Percentiles rank a stretch among this genome's conserved stretches.
phyloP scores from a whole-genome alignment of 2,329 filamentous ascomycete genomes.

The Trichophyton equinum region DNA sequence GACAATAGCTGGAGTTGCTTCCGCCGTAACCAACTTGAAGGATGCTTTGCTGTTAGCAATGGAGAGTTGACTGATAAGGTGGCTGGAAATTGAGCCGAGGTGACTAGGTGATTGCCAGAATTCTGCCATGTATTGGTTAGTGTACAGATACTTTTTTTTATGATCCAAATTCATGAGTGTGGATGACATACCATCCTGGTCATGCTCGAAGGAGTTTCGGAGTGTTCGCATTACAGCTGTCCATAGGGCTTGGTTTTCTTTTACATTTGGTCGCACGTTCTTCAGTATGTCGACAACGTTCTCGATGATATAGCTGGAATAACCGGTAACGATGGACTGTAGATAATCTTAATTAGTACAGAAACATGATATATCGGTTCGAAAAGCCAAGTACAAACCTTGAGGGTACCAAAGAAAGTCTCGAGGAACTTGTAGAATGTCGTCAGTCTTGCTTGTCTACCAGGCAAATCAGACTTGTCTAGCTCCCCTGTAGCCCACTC shows the following conservation, averaged over 20 bases:
- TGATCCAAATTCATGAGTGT: not conserved
- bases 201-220: conserved; percentile 65
- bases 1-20: conserved; percentile 61
- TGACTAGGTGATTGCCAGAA: conserved; percentile 92
- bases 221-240: conserved; percentile 58
- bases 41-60: conserved; percentile 29
- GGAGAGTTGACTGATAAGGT: conserved; percentile 57
- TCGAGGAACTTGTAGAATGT: conserved; percentile 72
- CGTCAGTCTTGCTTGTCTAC: conserved; percentile 51
- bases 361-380: not conserved
- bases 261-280: conserved; percentile 26
- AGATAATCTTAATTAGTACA: conserved; percentile 1
- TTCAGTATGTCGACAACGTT: conserved; percentile 53
- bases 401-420: conserved; percentile 70
- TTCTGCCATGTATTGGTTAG: conserved; percentile 29
- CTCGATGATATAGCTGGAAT: conserved; percentile 74
- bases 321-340: conserved; percentile 79
- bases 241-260: conserved; percentile 51
- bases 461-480: conserved; percentile 48
- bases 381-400: conserved; percentile 32
- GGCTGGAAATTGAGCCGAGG: conserved; percentile 58
- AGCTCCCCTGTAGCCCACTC: conserved; percentile 60
- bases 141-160: conserved; percentile 5
- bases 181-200: conserved; percentile 55
- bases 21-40: conserved; percentile 37